A percentile compares a stretch with the other conserved stretches of the same genome.
Evolutionary conservation across 257 asterid genomes (phyloP).

Genomic region (Euphrasia confusa): DNA sequence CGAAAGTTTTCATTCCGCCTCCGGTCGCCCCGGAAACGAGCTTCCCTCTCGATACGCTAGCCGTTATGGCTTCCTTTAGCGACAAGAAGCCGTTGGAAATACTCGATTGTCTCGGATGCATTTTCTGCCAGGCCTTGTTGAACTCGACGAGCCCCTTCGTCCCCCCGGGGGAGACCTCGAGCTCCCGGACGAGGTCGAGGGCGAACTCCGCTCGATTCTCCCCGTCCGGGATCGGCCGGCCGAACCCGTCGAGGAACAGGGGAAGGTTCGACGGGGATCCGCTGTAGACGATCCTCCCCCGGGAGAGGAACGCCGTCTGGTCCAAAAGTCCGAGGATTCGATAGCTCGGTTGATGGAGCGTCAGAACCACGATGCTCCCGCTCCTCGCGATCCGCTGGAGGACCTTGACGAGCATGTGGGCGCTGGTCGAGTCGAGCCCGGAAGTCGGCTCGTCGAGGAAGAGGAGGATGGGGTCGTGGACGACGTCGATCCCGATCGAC

Average conservation of each 20-base stretch:
- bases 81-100: slow-evolving; percentile 27
- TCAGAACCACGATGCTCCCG: slow-evolving; percentile 58
- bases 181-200: slow-evolving; percentile 47
- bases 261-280: slow-evolving; percentile 49
- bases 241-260: slow-evolving; percentile 43
- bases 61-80: slow-evolving; percentile 46
- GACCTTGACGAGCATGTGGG: slow-evolving; percentile 58
- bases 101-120: not conserved
- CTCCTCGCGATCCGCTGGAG: slow-evolving; percentile 56
- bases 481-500: slow-evolving; percentile 60
- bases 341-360: slow-evolving; percentile 64
- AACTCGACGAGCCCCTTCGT: slow-evolving; percentile 47
- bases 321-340: slow-evolving; percentile 51
- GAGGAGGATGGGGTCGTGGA: slow-evolving; percentile 58
- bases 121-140: slow-evolving; percentile 44
- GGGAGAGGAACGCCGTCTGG: slow-evolving; percentile 45
- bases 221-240: slow-evolving; percentile 51
- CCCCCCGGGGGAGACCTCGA: slow-evolving; percentile 52
- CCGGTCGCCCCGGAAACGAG: slow-evolving; percentile 41
- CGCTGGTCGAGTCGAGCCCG: slow-evolving; percentile 66
- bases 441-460: slow-evolving; percentile 72
- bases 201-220: slow-evolving; percentile 62
- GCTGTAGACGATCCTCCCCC: slow-evolving; percentile 54
- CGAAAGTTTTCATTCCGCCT: not conserved
- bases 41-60: slow-evolving; percentile 55